Evolutionary conservation across 2,329 filamentous ascomycete species (phyloP).

Genomic region (Fusarium praegraminearum): DNA sequence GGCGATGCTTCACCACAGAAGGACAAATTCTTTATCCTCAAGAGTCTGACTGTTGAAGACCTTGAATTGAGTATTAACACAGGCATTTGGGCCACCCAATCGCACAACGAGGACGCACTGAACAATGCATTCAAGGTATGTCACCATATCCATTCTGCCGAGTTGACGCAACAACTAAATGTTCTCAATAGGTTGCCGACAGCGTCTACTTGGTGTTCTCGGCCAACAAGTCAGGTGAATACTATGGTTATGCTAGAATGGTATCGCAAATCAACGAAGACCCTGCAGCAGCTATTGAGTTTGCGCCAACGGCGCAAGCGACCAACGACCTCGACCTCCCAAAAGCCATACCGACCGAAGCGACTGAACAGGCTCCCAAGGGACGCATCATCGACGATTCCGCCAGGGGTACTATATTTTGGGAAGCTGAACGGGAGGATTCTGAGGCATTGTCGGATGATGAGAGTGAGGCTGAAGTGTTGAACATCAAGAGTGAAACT

Average conservation of each 20-base stretch:
- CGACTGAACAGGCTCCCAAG: constrained; percentile 81
- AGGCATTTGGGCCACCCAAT: constrained; percentile 93
- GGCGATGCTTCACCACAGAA: constrained; percentile 52
- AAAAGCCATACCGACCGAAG: constrained; percentile 82
- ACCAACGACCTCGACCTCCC: constrained; percentile 74
- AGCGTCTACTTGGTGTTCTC: constrained; percentile 95
- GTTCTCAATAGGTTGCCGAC: constrained; percentile 72
- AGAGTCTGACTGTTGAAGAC: constrained; percentile 92
- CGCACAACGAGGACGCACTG: constrained; percentile 87
- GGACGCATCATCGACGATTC: constrained; percentile 94
- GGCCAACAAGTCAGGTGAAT: constrained; percentile 96
- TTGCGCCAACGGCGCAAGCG: constrained; percentile 73
- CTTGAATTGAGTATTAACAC: constrained; percentile 89
- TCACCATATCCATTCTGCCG: not conserved
- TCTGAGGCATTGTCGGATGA: constrained; percentile 58
- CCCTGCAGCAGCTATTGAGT: constrained; percentile 74
- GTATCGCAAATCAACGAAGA: constrained; percentile 84
- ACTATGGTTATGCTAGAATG: constrained; percentile 96
- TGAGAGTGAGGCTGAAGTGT: constrained; percentile 53
- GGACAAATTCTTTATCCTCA: constrained; percentile 91
- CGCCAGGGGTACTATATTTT: constrained; percentile 94
- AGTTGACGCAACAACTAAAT: constrained; percentile 8
- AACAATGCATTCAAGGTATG: constrained; percentile 85
- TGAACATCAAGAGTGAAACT: constrained; percentile 55
- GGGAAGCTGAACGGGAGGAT: constrained; percentile 81